Evolutionary conservation across 768 basidiomycete species (phyloP).

Genomic region (Wakefieldia striispora): DNA sequence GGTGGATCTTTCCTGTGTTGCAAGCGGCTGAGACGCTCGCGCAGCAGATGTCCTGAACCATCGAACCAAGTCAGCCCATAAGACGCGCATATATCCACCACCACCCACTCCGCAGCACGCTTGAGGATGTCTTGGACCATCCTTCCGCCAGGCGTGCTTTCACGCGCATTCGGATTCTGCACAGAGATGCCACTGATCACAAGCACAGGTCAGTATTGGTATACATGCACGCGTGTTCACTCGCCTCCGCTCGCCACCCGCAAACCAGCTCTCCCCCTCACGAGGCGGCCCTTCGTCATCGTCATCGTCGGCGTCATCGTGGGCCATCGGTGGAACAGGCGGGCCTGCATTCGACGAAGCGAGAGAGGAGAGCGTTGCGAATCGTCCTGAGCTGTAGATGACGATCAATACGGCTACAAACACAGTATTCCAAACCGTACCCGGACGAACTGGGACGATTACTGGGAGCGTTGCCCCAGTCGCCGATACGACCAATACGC

Average conservation of each 20-base stretch:
- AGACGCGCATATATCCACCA: not conserved
- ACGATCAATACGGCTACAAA: not conserved
- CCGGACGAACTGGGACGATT: conserved; percentile 11
- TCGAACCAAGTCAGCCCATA: not conserved
- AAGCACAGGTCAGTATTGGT: not conserved
- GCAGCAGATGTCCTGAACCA: conserved; percentile 16
- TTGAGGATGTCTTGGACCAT: conserved; percentile 72
- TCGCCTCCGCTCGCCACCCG: conserved; percentile 93
- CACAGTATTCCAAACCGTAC: conserved; percentile 5
- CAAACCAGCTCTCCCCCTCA: conserved; percentile 73
- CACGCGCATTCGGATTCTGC: conserved; percentile 69
- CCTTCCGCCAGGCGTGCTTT: conserved; percentile 49
- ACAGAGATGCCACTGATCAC: conserved; percentile 76
- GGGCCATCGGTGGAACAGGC: conserved; percentile 15
- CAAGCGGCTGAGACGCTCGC: conserved; percentile 15
- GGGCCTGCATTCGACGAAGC: conserved; percentile 14
- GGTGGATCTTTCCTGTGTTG: conserved; percentile 16
- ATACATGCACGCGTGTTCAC: not conserved
- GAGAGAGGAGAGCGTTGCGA: conserved; percentile 39
- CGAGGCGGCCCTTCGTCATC: conserved; percentile 41
- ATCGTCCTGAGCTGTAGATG: conserved; percentile 24
- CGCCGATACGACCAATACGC: conserved; percentile 53
- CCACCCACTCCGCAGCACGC: conserved; percentile 73
- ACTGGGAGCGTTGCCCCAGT: conserved; percentile 35
- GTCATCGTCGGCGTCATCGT: conserved; percentile 41